Percentiles rank a stretch among this genome's conserved stretches.
These are phyloP conservation scores for Pseudocercospora cruenta DNA, from an alignment of 2,329 filamentous ascomycete species.

Conservation along the genomic window DNA sequence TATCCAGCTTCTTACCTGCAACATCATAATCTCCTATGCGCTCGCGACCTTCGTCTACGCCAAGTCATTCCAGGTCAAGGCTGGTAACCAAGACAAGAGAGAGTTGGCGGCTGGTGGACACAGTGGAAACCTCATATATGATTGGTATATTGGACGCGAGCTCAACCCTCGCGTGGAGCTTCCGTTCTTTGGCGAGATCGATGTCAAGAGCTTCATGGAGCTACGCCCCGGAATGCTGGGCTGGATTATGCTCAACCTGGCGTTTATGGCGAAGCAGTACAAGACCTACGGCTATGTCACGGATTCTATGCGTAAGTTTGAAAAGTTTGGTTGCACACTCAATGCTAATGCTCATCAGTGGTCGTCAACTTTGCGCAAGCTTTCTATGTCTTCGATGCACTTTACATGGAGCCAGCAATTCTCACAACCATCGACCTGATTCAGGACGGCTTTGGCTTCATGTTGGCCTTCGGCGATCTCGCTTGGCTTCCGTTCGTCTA, in stretches of 20 bases:
- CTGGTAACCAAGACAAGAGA: slow-evolving; percentile 71
- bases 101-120: slow-evolving; percentile 82
- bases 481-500: slow-evolving; percentile 94
- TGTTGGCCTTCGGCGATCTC: slow-evolving; percentile 90
- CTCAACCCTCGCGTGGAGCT: slow-evolving; percentile 84
- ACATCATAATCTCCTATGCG: slow-evolving; percentile 73
- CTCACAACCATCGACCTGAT: slow-evolving; percentile 94
- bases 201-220: slow-evolving; percentile 89
- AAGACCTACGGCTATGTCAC: slow-evolving; percentile 79
- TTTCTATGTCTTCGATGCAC: slow-evolving; percentile 81
- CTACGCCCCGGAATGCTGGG: slow-evolving; percentile 88
- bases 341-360: slow-evolving; percentile 42
- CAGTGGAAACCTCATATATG: slow-evolving; percentile 84
- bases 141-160: slow-evolving; percentile 96
- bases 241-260: slow-evolving; percentile 83
- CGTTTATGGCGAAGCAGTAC: slow-evolving; percentile 87
- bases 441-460: slow-evolving; percentile 90
- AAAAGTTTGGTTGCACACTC: background rate
- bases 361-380: slow-evolving; percentile 77
- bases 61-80: slow-evolving; percentile 77
- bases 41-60: slow-evolving; percentile 81
- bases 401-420: slow-evolving; percentile 85
- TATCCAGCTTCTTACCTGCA: slow-evolving; percentile 79
- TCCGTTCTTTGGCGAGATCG: slow-evolving; percentile 79
- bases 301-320: slow-evolving; percentile 67